Base-by-base conservation (phyloP, 306 rosid species). In the Begonia fuchsioides region DNA sequence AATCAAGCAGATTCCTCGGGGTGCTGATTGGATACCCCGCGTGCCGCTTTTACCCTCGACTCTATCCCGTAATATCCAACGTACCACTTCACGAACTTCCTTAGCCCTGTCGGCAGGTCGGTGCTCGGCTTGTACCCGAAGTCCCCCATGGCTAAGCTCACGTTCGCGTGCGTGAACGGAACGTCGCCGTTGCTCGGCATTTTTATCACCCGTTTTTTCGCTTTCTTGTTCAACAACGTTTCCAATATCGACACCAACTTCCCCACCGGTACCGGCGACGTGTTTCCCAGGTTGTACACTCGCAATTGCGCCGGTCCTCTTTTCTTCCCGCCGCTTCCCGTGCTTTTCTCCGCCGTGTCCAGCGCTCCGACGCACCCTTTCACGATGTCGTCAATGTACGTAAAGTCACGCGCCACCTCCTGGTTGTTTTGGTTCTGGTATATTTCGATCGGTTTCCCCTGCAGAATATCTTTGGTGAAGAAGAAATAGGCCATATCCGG, bases 401-500 rank as follows among this genome's bases (percentile, higher is more conserved):
- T 86, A 77, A 82, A 86, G 52, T 86, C 96, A 76, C 96, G 94
- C 74, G 96, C 96, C 68, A 86, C 96, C 72, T 82, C 90, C 35
- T 86, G 82, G 5, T 68, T 86, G 6, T 82, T 86, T 10, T 65
- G 77, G 0, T 90, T 79, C 47, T 64, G 62, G 71, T 79, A 86
- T 0, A 86, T 63, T 1, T 86, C 82, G 8, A 86, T 70, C 19
- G 56, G 44, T 49, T 82, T 86, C 10, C 96, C 93, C 1, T 79
- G 93, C 15, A 86, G 69, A 0, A 86, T 86, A 49, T 72, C 94
- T 32, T 79, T 79, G 0, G 96, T 86, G 81, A 86, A 86, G 65
- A 87, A 87, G 68, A 82, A 87, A 38, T 82, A 87, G 1, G 96
- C 96, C 96, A 87, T 87, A 82, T 87, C 94, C 0, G 94, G 96